Base-by-base conservation (phyloP, 805 yeast species). In the Myxozyma melibiosi region DNA sequence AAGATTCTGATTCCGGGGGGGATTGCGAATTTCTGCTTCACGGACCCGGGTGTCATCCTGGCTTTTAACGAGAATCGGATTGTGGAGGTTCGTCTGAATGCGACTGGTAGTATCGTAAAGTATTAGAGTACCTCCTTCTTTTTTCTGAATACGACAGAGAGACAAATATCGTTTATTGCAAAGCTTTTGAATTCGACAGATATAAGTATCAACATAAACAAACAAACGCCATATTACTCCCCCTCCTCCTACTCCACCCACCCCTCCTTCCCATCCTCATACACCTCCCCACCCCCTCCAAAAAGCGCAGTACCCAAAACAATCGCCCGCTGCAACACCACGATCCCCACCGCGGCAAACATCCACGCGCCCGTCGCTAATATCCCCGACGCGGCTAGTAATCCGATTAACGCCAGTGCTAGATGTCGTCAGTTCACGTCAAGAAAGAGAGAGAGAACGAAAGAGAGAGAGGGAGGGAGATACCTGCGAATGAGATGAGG, bases 21-120 rank as follows among this genome's bases (percentile, higher is more conserved):
- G 2, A 60, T 64, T 22, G 68, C 71, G 18, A 68, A 68, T 48
- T 67, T 68, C 44, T 56, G 63, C 38, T 68, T 68, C 44, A 55
- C 66, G 1, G 68, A 68, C 30, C 63, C 63, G 2, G 69, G 68
- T 18, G 55, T 63, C 0, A 41, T 67, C 9, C 44, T 66, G 24
- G 43, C 65, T 38, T 61, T 67, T 35, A 66, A 65, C 38, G 70
- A 67, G 56, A 57, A 49, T 35, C 42, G 64, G 16, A 55, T 65
- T 16, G 45, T 50, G 25, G 68, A 66, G 22, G 62, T 51, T 7
- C 35, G 56, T 6, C 37, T 63, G 51, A 31, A 43, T 25, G 66
- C 67, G 3, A 34, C 38, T 11, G 67, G 67, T 3, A 64, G 61
- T 5, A 44, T 44, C 18, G 43, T 55, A 16, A 16, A 47, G 51